A percentile compares a stretch with the other conserved stretches of the same genome.
Evolutionary conservation across 2,329 filamentous ascomycete genomes (phyloP).

Genomic region (Tolypocladium tundrense): DNA sequence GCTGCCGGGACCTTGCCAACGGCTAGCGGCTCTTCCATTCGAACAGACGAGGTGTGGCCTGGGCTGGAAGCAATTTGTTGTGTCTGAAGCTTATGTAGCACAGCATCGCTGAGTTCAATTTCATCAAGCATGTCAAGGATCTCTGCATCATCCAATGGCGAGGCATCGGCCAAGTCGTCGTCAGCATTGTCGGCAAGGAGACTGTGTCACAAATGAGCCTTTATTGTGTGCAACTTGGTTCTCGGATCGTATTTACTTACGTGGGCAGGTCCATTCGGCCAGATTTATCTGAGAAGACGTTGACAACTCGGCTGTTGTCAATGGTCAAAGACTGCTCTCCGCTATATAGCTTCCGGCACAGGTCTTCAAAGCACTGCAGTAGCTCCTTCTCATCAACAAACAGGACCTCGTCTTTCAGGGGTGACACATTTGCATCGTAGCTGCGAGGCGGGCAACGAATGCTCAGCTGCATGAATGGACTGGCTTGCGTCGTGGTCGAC

Average conservation of each 20-base stretch:
- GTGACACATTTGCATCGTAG: slow-evolving; percentile 65
- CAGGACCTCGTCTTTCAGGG: slow-evolving; percentile 61
- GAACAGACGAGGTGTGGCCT: neutral
- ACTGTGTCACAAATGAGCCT: neutral
- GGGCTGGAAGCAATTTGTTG: neutral
- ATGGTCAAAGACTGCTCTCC: neutral
- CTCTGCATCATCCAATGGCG: neutral
- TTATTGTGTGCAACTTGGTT: neutral
- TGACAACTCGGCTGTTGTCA: neutral
- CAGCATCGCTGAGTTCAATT: too few relatives aligned
- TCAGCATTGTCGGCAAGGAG: neutral
- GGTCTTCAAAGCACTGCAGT: slow-evolving; percentile 32
- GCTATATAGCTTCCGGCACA: slow-evolving; percentile 32
- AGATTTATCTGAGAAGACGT: neutral
- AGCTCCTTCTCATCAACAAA: slow-evolving; percentile 46
- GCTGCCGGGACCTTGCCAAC: neutral
- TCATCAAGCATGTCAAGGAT: neutral
- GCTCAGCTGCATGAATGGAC: slow-evolving; percentile 53
- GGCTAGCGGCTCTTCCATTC: neutral
- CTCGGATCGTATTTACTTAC: neutral
- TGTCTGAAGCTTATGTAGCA: too few relatives aligned
- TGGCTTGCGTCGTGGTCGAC: slow-evolving; percentile 22
- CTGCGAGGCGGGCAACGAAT: slow-evolving; percentile 50
- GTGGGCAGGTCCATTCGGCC: neutral
- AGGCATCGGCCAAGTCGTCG: neutral